Conservation (phyloP, 2,329 filamentous ascomycete genomes). For the Drechslerella dactyloides region DNA sequence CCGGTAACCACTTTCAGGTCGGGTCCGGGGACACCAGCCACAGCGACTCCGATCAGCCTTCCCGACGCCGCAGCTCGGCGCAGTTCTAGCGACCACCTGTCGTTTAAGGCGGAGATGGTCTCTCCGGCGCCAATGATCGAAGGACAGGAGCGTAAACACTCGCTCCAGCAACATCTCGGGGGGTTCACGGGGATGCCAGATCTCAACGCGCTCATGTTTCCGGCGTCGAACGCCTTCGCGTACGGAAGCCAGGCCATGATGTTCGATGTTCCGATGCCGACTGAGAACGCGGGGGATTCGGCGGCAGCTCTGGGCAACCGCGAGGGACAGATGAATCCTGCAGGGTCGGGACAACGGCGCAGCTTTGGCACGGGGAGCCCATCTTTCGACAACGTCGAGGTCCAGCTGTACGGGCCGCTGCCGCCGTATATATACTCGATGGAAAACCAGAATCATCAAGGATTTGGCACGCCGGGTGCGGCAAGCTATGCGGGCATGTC, state of each 20-base stretch:
- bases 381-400: conserved; percentile 71
- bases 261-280: conserved; percentile 54
- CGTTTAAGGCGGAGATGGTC: conserved; percentile 48
- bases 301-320: conserved; percentile 61
- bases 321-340: conserved; percentile 11
- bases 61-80: conserved; percentile 54
- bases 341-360: conserved; percentile 21
- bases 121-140: conserved; percentile 51
- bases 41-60: conserved; percentile 18
- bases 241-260: conserved; percentile 75
- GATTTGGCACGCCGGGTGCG: conserved; percentile 35
- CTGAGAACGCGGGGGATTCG: conserved; percentile 13
- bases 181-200: conserved; percentile 64
- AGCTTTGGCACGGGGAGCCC: conserved; percentile 61
- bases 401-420: conserved; percentile 73
- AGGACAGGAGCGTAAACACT: conserved; percentile 23
- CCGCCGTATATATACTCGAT: conserved; percentile 73
- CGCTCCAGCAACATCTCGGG: conserved; percentile 59
- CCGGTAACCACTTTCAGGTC: conserved; percentile 52
- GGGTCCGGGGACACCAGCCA: conserved; percentile 48
- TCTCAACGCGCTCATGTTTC: conserved; percentile 80
- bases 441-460: conserved; percentile 51
- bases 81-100: conserved; percentile 53
- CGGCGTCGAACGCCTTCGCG: conserved; percentile 76
- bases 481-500: conserved; percentile 21